Percentiles rank a stretch among this genome's conserved stretches.
phyloP scores from a whole-genome alignment of 805 yeast genomes.

The Pichia pseudocactophila region DNA sequence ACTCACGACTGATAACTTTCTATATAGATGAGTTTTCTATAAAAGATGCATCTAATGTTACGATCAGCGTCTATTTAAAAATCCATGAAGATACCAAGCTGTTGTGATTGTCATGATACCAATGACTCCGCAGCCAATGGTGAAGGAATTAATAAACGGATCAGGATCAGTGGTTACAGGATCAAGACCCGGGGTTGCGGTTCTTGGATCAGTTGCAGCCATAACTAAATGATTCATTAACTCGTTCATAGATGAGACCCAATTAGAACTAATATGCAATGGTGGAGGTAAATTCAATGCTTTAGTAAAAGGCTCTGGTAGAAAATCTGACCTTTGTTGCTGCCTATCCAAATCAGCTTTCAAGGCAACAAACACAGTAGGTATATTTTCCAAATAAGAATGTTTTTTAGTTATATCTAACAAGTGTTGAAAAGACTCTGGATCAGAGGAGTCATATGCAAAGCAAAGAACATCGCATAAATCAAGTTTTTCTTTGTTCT shows the following conservation, averaged over 20 bases:
- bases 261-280: slow-evolving; percentile 78
- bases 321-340: slow-evolving; percentile 77
- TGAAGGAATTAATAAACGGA: slow-evolving; percentile 38
- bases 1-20: too few relatives aligned
- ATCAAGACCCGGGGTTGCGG: slow-evolving; percentile 70
- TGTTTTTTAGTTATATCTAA: slow-evolving; percentile 59
- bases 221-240: slow-evolving; percentile 80
- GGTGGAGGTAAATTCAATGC: slow-evolving; percentile 67
- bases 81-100: slow-evolving; percentile 55
- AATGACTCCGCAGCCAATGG: slow-evolving; percentile 62
- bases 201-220: slow-evolving; percentile 72
- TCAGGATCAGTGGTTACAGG: slow-evolving; percentile 47
- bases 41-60: too few relatives aligned
- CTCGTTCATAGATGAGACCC: slow-evolving; percentile 84
- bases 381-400: slow-evolving; percentile 53
- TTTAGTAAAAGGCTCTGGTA: slow-evolving; percentile 81
- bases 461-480: slow-evolving; percentile 89
- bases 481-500: slow-evolving; percentile 56
- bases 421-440: slow-evolving; percentile 82
- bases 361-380: slow-evolving; percentile 80
- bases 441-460: slow-evolving; percentile 91
- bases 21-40: too few relatives aligned
- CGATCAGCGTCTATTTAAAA: slow-evolving; percentile 13
- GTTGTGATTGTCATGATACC: slow-evolving; percentile 57
- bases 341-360: slow-evolving; percentile 95